Base-by-base conservation (phyloP, 139 green algal genomes). In the Yamagishiella unicocca region DNA sequence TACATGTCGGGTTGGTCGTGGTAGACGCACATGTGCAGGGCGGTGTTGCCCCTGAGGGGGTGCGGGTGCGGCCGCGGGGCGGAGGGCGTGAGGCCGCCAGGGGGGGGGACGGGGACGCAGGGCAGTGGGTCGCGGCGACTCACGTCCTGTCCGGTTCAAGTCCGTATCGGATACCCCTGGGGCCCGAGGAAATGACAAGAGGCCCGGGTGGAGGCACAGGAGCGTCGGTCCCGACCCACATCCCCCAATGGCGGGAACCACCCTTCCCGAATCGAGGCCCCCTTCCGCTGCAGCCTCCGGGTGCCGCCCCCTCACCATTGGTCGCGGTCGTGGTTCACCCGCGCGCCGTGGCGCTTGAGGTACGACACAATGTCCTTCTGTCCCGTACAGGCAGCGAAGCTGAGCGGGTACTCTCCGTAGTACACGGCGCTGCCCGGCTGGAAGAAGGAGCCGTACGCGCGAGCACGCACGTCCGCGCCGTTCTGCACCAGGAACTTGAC, bases 401-500 rank as follows among this genome's bases (percentile, higher is more conserved):
- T 89, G 5, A 95, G 88, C 9, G 93, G 91, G 53, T 81, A 95
- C 90, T 95, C 93, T 1, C 93, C 93, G 73, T 92, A 95, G 84
- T 94, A 93, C 68, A 93, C 90, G 24, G 85, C 75, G 10, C 77
- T 82, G 71, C 83, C 91, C 9, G 77, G 82, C 35, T 87, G 66
- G 89, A 95, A 95, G 84, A 94, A 95, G 8, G 43, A 55, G 31
- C 93, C 93, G 66, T 92, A 95, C 25, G 91, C 91, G 12, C 93
- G 90, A 25, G 87, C 91, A 19, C 88, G 80, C 17, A 92, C 76
- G 64, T 95, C 86, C 8, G 91, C 92, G 54, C 92, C 91, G 40
- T 92, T 87, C 78, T 94, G 90, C 72, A 95, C 91, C 75, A 95
- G 87, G 84, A 93, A 95, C 87, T 94, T 94, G 50, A 94, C 92